phyloP scores from a whole-genome alignment of 352 stramenopile genomes.

The Phytophthora quininea region DNA sequence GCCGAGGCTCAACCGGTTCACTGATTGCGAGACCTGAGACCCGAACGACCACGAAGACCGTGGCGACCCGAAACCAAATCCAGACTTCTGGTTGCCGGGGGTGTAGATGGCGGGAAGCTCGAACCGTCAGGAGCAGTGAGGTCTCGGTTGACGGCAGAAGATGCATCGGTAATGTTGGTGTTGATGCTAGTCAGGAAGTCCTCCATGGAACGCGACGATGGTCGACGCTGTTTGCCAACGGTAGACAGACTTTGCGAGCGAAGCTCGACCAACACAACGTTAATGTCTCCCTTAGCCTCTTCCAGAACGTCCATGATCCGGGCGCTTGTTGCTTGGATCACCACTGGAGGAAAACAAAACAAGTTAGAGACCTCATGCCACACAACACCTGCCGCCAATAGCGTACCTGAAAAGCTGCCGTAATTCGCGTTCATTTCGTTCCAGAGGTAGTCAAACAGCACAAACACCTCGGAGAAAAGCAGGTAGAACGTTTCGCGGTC shows the following conservation, averaged over 20 bases:
- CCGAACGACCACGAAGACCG: conserved; percentile 45
- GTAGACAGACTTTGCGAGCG: conserved; percentile 60
- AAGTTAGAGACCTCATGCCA: conserved; percentile 1
- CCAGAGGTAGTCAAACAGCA: conserved; percentile 87
- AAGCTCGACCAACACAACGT: conserved; percentile 61
- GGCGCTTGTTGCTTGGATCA: conserved; percentile 78
- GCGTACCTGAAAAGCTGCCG: conserved; percentile 77
- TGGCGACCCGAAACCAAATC: conserved; percentile 26
- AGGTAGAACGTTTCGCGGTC: conserved; percentile 74
- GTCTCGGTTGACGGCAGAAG: conserved; percentile 29
- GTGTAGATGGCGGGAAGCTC: conserved; percentile 41
- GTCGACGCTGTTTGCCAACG: conserved; percentile 44
- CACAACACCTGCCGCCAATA: no score
- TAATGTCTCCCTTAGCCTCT: conserved; percentile 72
- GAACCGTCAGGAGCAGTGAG: conserved; percentile 33
- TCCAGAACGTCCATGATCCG: conserved; percentile 73
- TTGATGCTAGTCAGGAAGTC: conserved; percentile 73
- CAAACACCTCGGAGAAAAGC: conserved; percentile 83
- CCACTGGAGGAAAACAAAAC: conserved; percentile 41
- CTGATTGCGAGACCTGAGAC: conserved; percentile 28
- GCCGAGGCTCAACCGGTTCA: conserved; percentile 35
- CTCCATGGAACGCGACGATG: conserved; percentile 68
- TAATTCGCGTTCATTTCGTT: conserved; percentile 89
- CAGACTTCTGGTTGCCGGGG: conserved; percentile 18
- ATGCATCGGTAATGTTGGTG: conserved; percentile 50